These are phyloP conservation scores for Trichoderma reesei DNA, from an alignment of 495 filamentous ascomycete genomes.

Conservation along the genomic window DNA sequence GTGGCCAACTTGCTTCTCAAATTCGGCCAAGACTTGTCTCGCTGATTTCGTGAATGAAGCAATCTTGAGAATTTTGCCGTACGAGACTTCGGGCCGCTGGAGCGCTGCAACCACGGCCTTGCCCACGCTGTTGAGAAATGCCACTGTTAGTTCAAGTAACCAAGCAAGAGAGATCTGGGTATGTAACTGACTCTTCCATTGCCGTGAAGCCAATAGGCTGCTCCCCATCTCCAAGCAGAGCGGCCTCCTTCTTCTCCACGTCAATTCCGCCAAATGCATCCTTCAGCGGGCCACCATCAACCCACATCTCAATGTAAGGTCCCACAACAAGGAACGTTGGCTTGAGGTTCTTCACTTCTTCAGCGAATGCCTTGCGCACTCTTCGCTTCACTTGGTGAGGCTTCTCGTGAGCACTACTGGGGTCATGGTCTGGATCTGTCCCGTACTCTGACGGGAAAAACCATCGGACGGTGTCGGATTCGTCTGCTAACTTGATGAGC, in stretches of 20 bases:
- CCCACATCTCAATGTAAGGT: conserved; percentile 58
- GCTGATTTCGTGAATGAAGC: conserved; percentile 63
- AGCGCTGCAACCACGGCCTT: conserved; percentile 52
- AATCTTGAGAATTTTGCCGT: conserved; percentile 50
- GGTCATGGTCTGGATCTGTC: conserved; percentile 60
- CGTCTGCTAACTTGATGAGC: conserved; percentile 48
- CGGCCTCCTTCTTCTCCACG: conserved; percentile 42
- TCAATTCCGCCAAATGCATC: conserved; percentile 45
- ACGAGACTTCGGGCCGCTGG: conserved; percentile 40
- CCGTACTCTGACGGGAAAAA: conserved; percentile 69
- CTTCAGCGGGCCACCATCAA: conserved; percentile 29
- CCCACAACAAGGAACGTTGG: conserved; percentile 62
- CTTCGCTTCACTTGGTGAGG: conserved; percentile 63
- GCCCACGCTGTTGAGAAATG: conserved; percentile 43
- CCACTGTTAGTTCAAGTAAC: background rate
- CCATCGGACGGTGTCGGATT: conserved; percentile 45
- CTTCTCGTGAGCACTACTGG: conserved; percentile 48
- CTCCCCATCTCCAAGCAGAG: conserved; percentile 48
- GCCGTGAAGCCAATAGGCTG: conserved; percentile 53
- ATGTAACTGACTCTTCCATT: conserved; percentile 52
- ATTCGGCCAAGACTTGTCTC: conserved; percentile 51
- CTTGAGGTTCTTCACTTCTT: conserved; percentile 42
- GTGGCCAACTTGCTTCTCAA: conserved; percentile 51
- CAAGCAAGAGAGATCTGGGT: background rate
- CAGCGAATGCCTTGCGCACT: conserved; percentile 48